Conservation (phyloP, 2,329 filamentous ascomycete genomes). For the Botrytis sinoallii region DNA sequence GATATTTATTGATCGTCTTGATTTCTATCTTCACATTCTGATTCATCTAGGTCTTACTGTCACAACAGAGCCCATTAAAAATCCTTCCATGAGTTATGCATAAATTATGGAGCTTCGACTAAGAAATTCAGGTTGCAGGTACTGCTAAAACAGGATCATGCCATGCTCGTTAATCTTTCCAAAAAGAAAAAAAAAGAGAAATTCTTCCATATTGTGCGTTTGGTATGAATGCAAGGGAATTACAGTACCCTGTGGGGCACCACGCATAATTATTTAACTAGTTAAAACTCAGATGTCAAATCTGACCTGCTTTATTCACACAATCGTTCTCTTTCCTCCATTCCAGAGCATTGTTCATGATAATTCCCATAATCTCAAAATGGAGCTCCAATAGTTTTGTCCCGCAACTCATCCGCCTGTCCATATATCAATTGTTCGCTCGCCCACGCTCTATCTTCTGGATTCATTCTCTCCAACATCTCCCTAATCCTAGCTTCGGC, state of each 20-base stretch:
- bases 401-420: slow-evolving; percentile 11
- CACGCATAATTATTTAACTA: slow-evolving; percentile 2
- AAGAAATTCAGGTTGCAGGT: background rate
- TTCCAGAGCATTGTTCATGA: background rate
- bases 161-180: background rate
- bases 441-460: slow-evolving; percentile 17
- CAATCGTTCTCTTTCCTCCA: background rate
- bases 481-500: slow-evolving; percentile 14
- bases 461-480: slow-evolving; percentile 19
- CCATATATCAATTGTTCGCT: slow-evolving; percentile 20
- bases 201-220: background rate
- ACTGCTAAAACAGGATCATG: background rate
- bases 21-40: background rate
- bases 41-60: background rate
- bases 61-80: background rate
- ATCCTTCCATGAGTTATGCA: background rate
- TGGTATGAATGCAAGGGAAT: background rate
- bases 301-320: background rate
- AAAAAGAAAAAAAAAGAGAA: background rate
- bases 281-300: slow-evolving; percentile 5
- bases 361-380: background rate
- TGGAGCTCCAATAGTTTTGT: slow-evolving; percentile 14
- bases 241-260: background rate
- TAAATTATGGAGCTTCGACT: background rate
- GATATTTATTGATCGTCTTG: background rate